Conservation (phyloP, 768 basidiomycete genomes). For the Rhizopogon salebrosus region DNA sequence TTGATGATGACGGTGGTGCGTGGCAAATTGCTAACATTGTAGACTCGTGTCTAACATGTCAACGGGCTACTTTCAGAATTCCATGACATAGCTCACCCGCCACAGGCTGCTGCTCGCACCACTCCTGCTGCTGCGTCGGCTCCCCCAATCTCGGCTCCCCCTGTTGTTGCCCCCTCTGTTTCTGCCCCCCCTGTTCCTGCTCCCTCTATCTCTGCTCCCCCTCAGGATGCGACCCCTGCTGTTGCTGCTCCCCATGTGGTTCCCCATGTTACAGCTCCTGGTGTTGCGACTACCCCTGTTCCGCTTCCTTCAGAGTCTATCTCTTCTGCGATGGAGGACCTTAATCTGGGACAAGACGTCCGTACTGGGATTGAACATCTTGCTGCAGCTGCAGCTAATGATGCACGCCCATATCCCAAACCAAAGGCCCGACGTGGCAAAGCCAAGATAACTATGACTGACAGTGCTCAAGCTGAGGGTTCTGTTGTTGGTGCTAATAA, state of each 20-base stretch:
- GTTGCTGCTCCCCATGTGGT: too few species aligned
- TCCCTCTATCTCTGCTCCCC: too few species aligned
- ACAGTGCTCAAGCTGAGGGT: not conserved
- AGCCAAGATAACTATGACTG: not conserved
- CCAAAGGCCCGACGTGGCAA: not conserved
- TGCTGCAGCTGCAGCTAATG: not conserved
- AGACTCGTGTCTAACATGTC: too few species aligned
- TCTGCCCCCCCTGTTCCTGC: not conserved
- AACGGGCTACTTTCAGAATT: too few species aligned
- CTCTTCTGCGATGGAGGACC: not conserved
- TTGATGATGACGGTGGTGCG: too few species aligned
- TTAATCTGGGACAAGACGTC: not conserved
- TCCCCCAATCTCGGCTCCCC: not conserved
- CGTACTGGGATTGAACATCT: not conserved
- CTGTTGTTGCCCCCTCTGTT: not conserved
- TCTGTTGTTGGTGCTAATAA: not conserved
- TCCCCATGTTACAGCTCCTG: too few species aligned
- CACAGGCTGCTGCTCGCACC: too few species aligned
- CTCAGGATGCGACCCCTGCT: too few species aligned
- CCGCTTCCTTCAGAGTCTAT: not conserved
- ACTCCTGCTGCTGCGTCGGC: too few species aligned
- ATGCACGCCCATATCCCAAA: not conserved
- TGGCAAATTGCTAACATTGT: too few species aligned
- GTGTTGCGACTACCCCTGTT: too few species aligned
- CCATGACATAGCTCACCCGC: too few species aligned